These are phyloP conservation scores for Logfia minima DNA, from an alignment of 129 eudicot species.

Conservation along the genomic window DNA sequence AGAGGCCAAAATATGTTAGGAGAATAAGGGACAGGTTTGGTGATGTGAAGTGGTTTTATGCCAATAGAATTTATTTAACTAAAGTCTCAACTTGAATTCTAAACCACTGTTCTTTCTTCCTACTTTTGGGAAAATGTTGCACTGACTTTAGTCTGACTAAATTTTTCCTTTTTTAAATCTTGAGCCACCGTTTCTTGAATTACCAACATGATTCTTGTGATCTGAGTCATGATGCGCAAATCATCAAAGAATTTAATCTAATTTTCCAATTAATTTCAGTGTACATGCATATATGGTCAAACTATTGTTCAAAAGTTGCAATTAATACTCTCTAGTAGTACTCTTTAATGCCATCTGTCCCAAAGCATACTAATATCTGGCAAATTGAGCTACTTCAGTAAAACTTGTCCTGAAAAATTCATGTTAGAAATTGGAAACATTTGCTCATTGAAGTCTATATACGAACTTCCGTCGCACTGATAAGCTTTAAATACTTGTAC, in stretches of 20 bases:
- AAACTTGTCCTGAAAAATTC: background rate
- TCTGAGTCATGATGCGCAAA: conserved; percentile 4
- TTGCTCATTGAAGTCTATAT: background rate
- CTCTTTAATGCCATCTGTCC: conserved; percentile 18
- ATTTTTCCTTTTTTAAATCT: conserved; percentile 17
- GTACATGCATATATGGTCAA: conserved; percentile 28
- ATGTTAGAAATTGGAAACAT: background rate
- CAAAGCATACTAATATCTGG: conserved; percentile 8
- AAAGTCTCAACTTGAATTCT: conserved; percentile 24
- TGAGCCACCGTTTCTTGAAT: conserved; percentile 27
- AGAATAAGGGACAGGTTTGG: conserved; percentile 46
- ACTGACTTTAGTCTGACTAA: conserved; percentile 30
- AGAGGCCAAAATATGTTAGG: conserved; percentile 33
- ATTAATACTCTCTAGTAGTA: conserved; percentile 15
- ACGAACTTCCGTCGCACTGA: background rate
- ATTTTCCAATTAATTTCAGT: background rate
- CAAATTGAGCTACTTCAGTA: conserved; percentile 21
- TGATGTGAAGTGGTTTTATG: conserved; percentile 35
- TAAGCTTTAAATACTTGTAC: background rate
- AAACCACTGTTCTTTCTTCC: conserved; percentile 35
- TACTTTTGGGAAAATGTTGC: conserved; percentile 55
- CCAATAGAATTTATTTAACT: conserved; percentile 39
- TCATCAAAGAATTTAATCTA: background rate
- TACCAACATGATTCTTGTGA: conserved; percentile 30
- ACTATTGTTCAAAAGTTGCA: conserved; percentile 18